Evolutionary conservation across 805 yeast species (phyloP).

Genomic region (Yarrowia hollandica): DNA sequence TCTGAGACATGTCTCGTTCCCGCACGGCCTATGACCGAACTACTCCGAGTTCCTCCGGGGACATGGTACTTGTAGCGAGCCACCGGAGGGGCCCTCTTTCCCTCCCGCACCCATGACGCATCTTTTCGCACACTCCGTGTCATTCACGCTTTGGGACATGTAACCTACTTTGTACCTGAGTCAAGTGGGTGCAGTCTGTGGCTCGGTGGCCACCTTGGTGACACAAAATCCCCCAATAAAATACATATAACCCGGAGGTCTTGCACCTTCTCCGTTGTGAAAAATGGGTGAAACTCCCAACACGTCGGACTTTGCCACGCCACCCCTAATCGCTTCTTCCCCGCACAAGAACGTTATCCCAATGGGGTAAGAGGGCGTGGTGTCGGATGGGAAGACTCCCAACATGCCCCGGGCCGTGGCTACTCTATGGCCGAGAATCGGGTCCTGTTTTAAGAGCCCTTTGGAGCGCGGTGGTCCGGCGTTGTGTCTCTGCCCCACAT

Average conservation of each 20-base stretch:
- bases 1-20: neutral
- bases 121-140: constrained; percentile 9
- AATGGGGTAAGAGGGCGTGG: constrained; percentile 20
- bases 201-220: neutral
- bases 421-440: neutral
- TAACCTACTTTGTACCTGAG: constrained; percentile 21
- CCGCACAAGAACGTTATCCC: constrained; percentile 24
- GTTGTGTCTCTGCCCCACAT: neutral
- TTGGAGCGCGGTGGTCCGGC: neutral
- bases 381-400: neutral
- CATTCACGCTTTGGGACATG: constrained; percentile 14
- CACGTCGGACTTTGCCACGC: constrained; percentile 14
- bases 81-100: neutral
- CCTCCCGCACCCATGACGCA: constrained; percentile 13
- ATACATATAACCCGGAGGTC: neutral
- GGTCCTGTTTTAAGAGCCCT: neutral
- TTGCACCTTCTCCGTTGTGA: neutral
- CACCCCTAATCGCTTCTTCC: constrained; percentile 18
- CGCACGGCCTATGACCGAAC: too few relatives aligned
- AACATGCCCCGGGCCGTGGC: neutral
- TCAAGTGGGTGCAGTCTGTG: constrained; percentile 12
- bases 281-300: constrained; percentile 3
- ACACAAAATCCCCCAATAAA: too few relatives aligned
- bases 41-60: too few relatives aligned
- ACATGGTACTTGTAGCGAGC: neutral